Percentiles rank a stretch among this genome's conserved stretches.
Conservation (phyloP, 1,139 yeast species). For the Geotrichum aggregatum region DNA sequence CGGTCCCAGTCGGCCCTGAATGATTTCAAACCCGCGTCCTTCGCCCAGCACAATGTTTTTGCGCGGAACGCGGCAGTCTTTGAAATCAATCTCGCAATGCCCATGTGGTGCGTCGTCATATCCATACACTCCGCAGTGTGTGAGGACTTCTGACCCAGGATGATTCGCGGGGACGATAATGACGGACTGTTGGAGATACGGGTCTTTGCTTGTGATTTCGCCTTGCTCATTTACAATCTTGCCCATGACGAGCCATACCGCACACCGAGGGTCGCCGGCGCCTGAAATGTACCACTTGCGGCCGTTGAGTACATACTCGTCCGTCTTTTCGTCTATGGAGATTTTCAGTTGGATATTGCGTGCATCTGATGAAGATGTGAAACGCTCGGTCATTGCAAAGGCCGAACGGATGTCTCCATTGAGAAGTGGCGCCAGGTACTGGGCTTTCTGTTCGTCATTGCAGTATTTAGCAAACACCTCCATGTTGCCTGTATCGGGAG, state of each 20-base stretch:
- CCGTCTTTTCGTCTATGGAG: conserved; percentile 38
- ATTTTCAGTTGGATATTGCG: conserved; percentile 57
- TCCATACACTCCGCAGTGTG: conserved; percentile 60
- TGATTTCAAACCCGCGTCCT: conserved; percentile 64
- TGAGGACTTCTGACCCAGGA: conserved; percentile 51
- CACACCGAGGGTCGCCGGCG: conserved; percentile 66
- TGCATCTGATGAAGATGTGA: conserved; percentile 64
- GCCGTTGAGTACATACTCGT: conserved; percentile 57
- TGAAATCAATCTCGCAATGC: conserved; percentile 59
- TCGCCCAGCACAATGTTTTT: conserved; percentile 43
- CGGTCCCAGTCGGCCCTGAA: conserved; percentile 68
- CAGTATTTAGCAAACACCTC: conserved; percentile 64
- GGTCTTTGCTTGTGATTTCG: conserved; percentile 27
- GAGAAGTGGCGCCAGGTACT: conserved; percentile 55
- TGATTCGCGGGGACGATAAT: conserved; percentile 55
- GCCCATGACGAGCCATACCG: conserved; percentile 62
- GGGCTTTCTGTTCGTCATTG: conserved; percentile 47
- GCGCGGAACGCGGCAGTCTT: conserved; percentile 50
- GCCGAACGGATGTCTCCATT: conserved; percentile 62
- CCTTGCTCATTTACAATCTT: conserved; percentile 45
- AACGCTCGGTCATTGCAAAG: conserved; percentile 67
- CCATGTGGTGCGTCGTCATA: conserved; percentile 75
- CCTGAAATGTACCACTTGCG: conserved; percentile 76
- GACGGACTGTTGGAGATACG: conserved; percentile 58
- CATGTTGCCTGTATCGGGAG: conserved; percentile 78